These are phyloP conservation scores for Diospyros lotus DNA, from an alignment of 148 eudicot genomes.

Conservation along the genomic window DNA sequence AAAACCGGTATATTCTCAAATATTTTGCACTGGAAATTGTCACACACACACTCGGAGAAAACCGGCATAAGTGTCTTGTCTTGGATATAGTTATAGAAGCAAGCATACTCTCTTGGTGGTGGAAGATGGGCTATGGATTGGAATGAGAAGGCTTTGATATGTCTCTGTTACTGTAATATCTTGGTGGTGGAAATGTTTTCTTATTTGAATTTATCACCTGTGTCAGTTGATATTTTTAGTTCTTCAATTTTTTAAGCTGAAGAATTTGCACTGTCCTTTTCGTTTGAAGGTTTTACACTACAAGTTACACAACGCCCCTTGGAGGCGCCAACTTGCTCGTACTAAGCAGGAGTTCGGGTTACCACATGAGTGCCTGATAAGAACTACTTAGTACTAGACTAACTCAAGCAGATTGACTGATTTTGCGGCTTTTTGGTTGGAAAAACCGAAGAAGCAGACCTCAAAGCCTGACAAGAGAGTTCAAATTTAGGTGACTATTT, in stretches of 20 bases:
- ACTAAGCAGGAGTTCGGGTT: conserved; percentile 37
- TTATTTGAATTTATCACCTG: conserved; percentile 1
- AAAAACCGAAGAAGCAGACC: neutral
- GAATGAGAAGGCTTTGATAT: too few relatives aligned
- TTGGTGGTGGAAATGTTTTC: neutral
- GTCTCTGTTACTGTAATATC: too few relatives aligned
- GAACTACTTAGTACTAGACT: conserved; percentile 2
- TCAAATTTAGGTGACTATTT: neutral
- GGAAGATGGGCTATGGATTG: too few relatives aligned
- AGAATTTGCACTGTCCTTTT: conserved; percentile 8
- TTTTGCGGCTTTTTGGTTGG: neutral
- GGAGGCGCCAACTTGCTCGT: conserved; percentile 45
- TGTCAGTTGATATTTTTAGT: neutral
- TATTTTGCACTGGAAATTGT: too few relatives aligned
- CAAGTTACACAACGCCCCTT: conserved; percentile 76
- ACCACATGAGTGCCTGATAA: conserved; percentile 5
- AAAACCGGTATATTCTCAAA: too few relatives aligned
- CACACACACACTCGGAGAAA: too few relatives aligned
- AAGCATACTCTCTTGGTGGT: too few relatives aligned
- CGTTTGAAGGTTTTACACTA: conserved; percentile 61
- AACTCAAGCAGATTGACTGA: neutral
- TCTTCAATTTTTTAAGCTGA: conserved; percentile 1
- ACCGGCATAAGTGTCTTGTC: too few relatives aligned
- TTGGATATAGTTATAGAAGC: too few relatives aligned
- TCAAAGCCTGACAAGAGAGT: neutral